Evolutionary conservation across 805 yeast species (phyloP), one percentile per base, ranked within the genome.

Genomic region (Ogataea siamensis): DNA sequence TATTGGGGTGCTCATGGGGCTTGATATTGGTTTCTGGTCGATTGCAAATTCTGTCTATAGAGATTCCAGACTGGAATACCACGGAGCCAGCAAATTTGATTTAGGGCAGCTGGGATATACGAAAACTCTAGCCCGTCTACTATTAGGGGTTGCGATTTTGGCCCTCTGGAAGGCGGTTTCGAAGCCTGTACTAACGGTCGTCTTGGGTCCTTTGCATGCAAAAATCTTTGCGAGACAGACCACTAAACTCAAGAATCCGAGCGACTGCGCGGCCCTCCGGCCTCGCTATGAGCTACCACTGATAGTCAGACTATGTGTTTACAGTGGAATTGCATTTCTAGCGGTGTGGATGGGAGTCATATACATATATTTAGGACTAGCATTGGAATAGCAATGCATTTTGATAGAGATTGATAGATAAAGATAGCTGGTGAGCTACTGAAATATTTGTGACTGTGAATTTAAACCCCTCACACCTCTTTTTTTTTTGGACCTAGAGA

Each of bases 1-100:
- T 53, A 66, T 89, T 36, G 96, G 96, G 3, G 97, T 89, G 28
- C 67, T 88, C 11, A 64, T 79, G 29, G 99, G 99, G 0, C 51
- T 83, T 5, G 93, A 84, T 45, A 46, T 83, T 17, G 70, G 80
- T 13, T 76, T 74, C 49, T 79, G 83, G 78, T 43, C 60, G 8
- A 60, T 67, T n/a, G 50, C 58, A 17, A 51, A 45, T 30, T 35
- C 51, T 1, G 12, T 27, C 13, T 48, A 43, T 19, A 37, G 43
- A 11, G 42, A 34, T 15, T 37, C 32, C 19, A 28, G 43, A 8
- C n/a, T 36, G 18, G 36, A 36, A 7, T 23, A 25, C 13, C 48
- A 51, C 9, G 44, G 67, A 12, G 57, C 68, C 12, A 54, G 75
- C 3, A 73, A 72, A 2, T 78, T 63, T 46, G 55, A 63, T 21